Evolutionary conservation across 169 alveolate species (phyloP), one percentile per base, ranked within the genome.

Genomic region (Cryptosporidium muris): DNA sequence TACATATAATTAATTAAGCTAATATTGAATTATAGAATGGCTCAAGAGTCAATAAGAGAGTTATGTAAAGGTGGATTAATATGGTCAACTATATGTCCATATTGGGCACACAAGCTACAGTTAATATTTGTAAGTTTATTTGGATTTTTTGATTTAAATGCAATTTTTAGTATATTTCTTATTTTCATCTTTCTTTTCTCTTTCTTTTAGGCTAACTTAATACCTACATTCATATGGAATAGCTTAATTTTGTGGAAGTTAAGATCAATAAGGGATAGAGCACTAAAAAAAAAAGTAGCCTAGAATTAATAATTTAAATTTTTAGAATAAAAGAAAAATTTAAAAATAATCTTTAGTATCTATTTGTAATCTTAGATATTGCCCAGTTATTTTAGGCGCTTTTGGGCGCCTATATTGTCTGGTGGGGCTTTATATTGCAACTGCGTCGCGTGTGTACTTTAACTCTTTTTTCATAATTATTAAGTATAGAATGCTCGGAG

Each of bases 41-140:
- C 74, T 47, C 48, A 43, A 9, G 74, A 74, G 36, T 74, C 85
- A 9, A 40, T 74, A 74, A 58, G 47, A 34, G 40, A 14, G 43
- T 38, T 74, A 3, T 58, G 45, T 37, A 74, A 40, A 25, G 37
- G 52, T 8, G 51, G 47, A 43, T 74, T 68, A 37, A 38, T 49
- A 6, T 74, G 60, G 40, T 45, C 74, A 6, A 74, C 85, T 2
- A 9, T 34, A 2, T 48, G 63, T 8, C 92, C 92, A 3, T 82
- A 89, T 64, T 65, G 64, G 12, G 67, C 81, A 36, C 92, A 89
- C 37, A 54, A 63, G 66, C 9, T 89, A 37, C 90, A 89, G 67
- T 67, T 82, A 34, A 58, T 56, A 45, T 11, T 60, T 12, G 85
- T 74, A 74, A 74, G 85, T 54, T 4, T n/a, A 54, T 8, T 37